Conservation (phyloP, 2,329 filamentous ascomycete genomes). For the Apiospora malaysiana region DNA sequence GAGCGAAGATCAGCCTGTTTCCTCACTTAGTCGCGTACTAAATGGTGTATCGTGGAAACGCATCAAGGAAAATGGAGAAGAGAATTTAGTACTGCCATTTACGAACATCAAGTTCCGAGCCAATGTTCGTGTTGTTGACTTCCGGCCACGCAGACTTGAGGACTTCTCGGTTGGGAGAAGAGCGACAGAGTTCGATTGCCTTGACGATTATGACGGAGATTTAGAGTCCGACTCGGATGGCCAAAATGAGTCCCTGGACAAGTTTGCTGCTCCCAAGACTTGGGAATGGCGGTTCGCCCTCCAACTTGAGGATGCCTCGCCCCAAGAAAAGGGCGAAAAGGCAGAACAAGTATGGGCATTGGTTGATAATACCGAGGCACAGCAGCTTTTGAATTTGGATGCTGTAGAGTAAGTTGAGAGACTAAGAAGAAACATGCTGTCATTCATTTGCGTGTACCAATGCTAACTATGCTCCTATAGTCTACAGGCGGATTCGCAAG, state of each 20-base stretch:
- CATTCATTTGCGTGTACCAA: not conserved
- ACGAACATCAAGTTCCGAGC: constrained; percentile 73
- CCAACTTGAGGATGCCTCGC: constrained; percentile 72
- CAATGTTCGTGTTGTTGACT: constrained; percentile 81
- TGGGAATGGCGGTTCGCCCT: constrained; percentile 91
- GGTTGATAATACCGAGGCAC: constrained; percentile 64
- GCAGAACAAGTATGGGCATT: constrained; percentile 66
- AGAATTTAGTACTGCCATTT: constrained; percentile 67
- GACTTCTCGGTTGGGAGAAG: constrained; percentile 68
- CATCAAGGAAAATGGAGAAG: constrained; percentile 43
- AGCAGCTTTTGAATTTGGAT: constrained; percentile 55
- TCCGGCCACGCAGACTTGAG: constrained; percentile 70
- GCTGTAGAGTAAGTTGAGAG: constrained; percentile 47
- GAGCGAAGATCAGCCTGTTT: constrained; percentile 43
- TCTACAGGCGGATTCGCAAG: constrained; percentile 57
- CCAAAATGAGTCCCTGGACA: constrained; percentile 32
- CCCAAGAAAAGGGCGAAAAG: constrained; percentile 36
- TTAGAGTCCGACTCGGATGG: constrained; percentile 38
- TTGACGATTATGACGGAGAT: constrained; percentile 52
- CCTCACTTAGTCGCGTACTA: constrained; percentile 47
- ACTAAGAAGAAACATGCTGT: not conserved
- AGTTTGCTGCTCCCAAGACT: constrained; percentile 35
- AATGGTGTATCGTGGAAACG: constrained; percentile 49
- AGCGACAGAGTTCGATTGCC: constrained; percentile 52
- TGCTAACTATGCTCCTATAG: constrained; percentile 41